These are phyloP conservation scores for Fimicolochytrium jonesii DNA, from an alignment of 192 early-diverging fungal species.

Conservation along the genomic window DNA sequence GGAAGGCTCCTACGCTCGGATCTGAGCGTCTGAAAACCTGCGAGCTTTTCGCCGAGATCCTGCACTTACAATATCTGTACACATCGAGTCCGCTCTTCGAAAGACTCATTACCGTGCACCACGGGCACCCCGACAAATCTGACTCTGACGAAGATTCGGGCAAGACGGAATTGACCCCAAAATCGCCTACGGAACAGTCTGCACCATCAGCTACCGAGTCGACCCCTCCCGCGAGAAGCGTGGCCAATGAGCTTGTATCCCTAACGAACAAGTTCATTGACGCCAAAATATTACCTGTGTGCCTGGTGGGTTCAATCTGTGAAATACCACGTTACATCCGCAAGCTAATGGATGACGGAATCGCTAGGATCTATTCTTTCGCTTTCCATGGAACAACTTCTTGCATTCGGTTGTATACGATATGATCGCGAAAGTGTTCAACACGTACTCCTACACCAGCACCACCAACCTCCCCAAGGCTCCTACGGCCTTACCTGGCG, in stretches of 20 bases:
- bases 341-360: too few relatives aligned
- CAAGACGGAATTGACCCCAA: slow-evolving; percentile 6
- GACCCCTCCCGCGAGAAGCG: slow-evolving; percentile 13
- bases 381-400: slow-evolving; percentile 97
- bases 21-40: slow-evolving; percentile 92
- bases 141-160: not conserved
- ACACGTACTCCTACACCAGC: slow-evolving; percentile 70
- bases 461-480: slow-evolving; percentile 17
- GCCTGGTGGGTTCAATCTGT: slow-evolving; percentile 43
- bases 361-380: slow-evolving; percentile 78
- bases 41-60: slow-evolving; percentile 95
- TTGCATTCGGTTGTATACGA: slow-evolving; percentile 97
- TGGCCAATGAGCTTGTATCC: slow-evolving; percentile 47
- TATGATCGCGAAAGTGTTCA: slow-evolving; percentile 96
- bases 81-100: slow-evolving; percentile 55
- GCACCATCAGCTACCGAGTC: too few relatives aligned
- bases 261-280: slow-evolving; percentile 46
- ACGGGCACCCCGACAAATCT: too few relatives aligned
- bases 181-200: too few relatives aligned
- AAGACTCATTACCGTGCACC: slow-evolving; percentile 29
- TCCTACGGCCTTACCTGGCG: not conserved
- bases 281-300: slow-evolving; percentile 43
- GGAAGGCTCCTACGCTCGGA: slow-evolving; percentile 78
- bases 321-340: too few relatives aligned
- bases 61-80: slow-evolving; percentile 74